Evolutionary conservation across 2,329 filamentous ascomycete species (phyloP).

Genomic region (Xylaria sp.): DNA sequence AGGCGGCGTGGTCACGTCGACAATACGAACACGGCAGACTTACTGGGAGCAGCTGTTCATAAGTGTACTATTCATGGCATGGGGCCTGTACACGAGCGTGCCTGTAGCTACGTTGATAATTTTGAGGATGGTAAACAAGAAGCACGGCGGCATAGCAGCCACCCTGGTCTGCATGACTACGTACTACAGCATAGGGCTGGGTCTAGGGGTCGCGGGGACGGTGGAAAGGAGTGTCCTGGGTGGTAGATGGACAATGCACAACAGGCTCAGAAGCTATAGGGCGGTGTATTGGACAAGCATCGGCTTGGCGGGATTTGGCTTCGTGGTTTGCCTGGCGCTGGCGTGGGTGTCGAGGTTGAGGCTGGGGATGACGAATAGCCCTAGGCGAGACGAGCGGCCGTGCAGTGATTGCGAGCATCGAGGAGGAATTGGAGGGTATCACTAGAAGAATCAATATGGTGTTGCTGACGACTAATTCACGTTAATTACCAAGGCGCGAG

Average conservation of each 20-base stretch:
- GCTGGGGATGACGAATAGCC: constrained; percentile 22
- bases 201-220: constrained; percentile 72
- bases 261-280: constrained; percentile 40
- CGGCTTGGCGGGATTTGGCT: constrained; percentile 40
- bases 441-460: no score
- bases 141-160: constrained; percentile 48
- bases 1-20: constrained; percentile 57
- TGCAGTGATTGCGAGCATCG: not conserved
- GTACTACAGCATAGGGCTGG: constrained; percentile 75
- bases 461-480: no score
- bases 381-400: not conserved
- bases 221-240: constrained; percentile 60
- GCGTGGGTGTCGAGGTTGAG: constrained; percentile 31
- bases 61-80: constrained; percentile 66
- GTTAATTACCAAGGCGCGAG: no score
- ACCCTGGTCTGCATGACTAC: constrained; percentile 61
- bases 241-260: constrained; percentile 25
- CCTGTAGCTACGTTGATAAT: constrained; percentile 70
- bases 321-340: constrained; percentile 36
- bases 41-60: constrained; percentile 75
- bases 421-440: not conserved
- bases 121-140: constrained; percentile 59
- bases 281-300: constrained; percentile 42
- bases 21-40: constrained; percentile 62
- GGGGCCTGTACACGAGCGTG: constrained; percentile 74